Evolutionary conservation across 2,329 filamentous ascomycete species (phyloP).

Genomic region (Colletotrichum salicis): DNA sequence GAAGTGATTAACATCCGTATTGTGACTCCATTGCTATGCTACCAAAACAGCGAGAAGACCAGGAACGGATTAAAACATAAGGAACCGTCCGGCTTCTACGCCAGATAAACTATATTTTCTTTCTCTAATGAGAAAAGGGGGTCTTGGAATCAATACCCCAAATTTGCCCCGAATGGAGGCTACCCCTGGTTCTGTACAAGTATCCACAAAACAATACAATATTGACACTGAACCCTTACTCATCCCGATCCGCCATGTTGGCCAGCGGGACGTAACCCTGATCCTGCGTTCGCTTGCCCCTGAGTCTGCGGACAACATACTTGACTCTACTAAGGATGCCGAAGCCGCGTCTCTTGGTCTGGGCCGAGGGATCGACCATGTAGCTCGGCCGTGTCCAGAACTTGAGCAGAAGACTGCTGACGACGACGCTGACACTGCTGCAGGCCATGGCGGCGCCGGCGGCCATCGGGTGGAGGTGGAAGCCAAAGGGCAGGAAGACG

Average conservation of each 20-base stretch:
- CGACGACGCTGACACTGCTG: slow-evolving; percentile 89
- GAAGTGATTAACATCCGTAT: background rate
- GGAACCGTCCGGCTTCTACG: background rate
- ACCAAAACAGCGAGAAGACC: background rate
- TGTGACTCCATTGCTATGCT: slow-evolving; percentile 21
- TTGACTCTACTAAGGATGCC: slow-evolving; percentile 54
- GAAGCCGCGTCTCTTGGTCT: slow-evolving; percentile 62
- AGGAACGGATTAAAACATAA: background rate
- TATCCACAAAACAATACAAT: slow-evolving; percentile 9
- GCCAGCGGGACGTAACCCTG: slow-evolving; percentile 70
- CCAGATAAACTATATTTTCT: background rate
- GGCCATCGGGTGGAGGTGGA: slow-evolving; percentile 91
- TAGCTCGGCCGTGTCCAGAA: slow-evolving; percentile 86
- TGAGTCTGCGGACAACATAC: slow-evolving; percentile 51
- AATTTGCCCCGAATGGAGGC: background rate
- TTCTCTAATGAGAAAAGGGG: background rate
- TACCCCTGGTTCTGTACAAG: background rate
- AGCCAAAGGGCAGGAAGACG: slow-evolving; percentile 88
- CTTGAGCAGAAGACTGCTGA: slow-evolving; percentile 84
- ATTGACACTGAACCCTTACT: background rate
- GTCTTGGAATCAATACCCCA: background rate
- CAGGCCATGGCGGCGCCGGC: slow-evolving; percentile 94
- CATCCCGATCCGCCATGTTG: slow-evolving; percentile 54
- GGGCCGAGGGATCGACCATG: slow-evolving; percentile 80
- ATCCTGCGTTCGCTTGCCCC: slow-evolving; percentile 53